Evolutionary conservation across 2,329 filamentous ascomycete species (phyloP).

Genomic region (Xylariaceae sp.): DNA sequence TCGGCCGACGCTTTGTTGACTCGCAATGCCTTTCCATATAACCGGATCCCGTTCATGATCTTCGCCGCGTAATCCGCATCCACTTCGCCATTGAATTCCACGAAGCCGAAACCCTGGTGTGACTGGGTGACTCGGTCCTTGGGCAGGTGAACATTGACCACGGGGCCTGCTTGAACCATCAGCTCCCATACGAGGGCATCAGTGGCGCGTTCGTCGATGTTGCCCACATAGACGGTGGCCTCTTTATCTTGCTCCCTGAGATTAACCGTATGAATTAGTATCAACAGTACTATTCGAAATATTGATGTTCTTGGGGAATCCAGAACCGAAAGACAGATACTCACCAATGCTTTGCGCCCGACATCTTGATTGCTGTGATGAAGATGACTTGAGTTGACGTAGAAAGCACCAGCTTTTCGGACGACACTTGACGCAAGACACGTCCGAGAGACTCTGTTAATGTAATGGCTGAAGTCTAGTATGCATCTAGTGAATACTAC

Average conservation of each 20-base stretch:
- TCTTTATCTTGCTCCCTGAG: conserved; percentile 93
- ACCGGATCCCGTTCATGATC: conserved; percentile 91
- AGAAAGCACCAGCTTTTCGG: neutral
- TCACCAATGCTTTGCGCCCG: conserved; percentile 37
- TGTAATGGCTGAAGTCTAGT: neutral
- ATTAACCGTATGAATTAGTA: neutral
- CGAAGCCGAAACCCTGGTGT: conserved; percentile 97
- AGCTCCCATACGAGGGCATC: conserved; percentile 93
- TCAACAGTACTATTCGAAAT: neutral
- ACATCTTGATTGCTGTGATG: conserved; percentile 32
- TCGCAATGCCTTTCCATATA: conserved; percentile 90
- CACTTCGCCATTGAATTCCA: conserved; percentile 92
- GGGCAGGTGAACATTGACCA: conserved; percentile 95
- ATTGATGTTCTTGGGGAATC: neutral
- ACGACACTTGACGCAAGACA: neutral
- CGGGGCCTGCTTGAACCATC: conserved; percentile 95
- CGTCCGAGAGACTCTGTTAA: neutral
- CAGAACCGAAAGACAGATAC: neutral
- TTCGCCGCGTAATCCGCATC: conserved; percentile 96
- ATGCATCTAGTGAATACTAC: too few relatives aligned
- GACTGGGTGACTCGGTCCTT: conserved; percentile 96
- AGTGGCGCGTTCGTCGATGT: conserved; percentile 92
- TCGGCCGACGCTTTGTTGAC: conserved; percentile 92
- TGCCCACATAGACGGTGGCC: conserved; percentile 95
- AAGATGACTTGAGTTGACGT: neutral